phyloP scores from a whole-genome alignment of 768 basidiomycete species.

The Pleurotus salmoneostramineus region DNA sequence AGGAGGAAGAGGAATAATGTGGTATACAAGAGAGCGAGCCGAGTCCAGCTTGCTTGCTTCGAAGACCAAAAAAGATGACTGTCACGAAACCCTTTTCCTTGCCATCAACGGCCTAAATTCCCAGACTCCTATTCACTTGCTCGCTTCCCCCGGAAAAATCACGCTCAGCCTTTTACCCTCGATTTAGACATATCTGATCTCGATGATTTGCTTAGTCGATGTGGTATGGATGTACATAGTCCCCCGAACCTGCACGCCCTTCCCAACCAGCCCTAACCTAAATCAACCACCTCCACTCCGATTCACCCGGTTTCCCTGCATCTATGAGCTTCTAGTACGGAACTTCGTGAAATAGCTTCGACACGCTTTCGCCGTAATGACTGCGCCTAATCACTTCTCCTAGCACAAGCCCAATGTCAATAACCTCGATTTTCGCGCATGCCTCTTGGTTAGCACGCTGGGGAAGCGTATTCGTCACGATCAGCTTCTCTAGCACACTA shows the following conservation, averaged over 20 bases:
- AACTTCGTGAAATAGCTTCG: slow-evolving; percentile 85
- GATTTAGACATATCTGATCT: slow-evolving; percentile 10
- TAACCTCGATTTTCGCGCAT: slow-evolving; percentile 84
- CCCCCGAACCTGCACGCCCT: too few species aligned
- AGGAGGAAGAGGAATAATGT: neutral
- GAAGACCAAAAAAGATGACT: slow-evolving; percentile 9
- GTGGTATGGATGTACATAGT: too few species aligned
- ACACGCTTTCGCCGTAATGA: slow-evolving; percentile 95
- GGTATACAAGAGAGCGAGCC: slow-evolving; percentile 7
- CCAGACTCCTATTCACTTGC: slow-evolving; percentile 4
- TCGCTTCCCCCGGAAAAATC: slow-evolving; percentile 2
- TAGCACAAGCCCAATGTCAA: slow-evolving; percentile 92
- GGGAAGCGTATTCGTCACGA: slow-evolving; percentile 98
- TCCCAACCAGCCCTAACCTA: neutral
- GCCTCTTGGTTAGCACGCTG: slow-evolving; percentile 70
- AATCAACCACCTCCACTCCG: neutral
- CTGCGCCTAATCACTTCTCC: slow-evolving; percentile 95
- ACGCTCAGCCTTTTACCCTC: neutral
- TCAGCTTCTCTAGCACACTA: slow-evolving; percentile 85
- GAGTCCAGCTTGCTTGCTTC: slow-evolving; percentile 9
- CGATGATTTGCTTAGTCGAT: neutral
- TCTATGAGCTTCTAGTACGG: slow-evolving; percentile 53
- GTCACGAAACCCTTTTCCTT: slow-evolving; percentile 10
- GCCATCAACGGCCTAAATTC: slow-evolving; percentile 7
- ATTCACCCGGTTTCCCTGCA: slow-evolving; percentile 1